A percentile compares a stretch with the other conserved stretches of the same genome.
These are phyloP conservation scores for Fusarium multiceps DNA, from an alignment of 2,329 filamentous ascomycete genomes.

Conservation along the genomic window DNA sequence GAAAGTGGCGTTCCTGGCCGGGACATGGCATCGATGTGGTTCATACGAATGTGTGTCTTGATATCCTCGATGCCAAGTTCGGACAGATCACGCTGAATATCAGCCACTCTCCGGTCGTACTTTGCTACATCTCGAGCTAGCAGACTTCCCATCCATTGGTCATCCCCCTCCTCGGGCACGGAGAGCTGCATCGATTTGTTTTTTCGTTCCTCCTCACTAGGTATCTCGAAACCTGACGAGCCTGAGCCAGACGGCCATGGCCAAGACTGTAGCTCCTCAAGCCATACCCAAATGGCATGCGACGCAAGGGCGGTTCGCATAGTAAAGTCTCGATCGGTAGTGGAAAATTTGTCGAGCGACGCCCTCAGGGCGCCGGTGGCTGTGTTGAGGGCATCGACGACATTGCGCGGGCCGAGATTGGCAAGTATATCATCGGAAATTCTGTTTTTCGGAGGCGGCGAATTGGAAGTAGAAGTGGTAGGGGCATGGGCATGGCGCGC, in stretches of 20 bases:
- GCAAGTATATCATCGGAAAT: slow-evolving; percentile 69
- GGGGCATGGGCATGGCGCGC: slow-evolving; percentile 40
- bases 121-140: slow-evolving; percentile 69
- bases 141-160: slow-evolving; percentile 76
- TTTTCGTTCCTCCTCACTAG: slow-evolving; percentile 54
- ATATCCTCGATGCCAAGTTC: slow-evolving; percentile 84
- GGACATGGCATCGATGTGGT: slow-evolving; percentile 73
- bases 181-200: slow-evolving; percentile 50
- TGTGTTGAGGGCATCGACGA: slow-evolving; percentile 68
- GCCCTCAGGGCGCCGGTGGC: slow-evolving; percentile 64
- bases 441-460: slow-evolving; percentile 59
- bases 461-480: slow-evolving; percentile 47
- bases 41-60: slow-evolving; percentile 86
- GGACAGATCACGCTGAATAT: slow-evolving; percentile 77
- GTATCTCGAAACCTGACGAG: slow-evolving; percentile 66
- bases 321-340: slow-evolving; percentile 76
- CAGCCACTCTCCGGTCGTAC: slow-evolving; percentile 79
- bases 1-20: slow-evolving; percentile 53
- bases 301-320: slow-evolving; percentile 76
- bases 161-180: slow-evolving; percentile 39
- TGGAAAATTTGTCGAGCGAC: slow-evolving; percentile 72
- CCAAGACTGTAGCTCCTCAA: slow-evolving; percentile 74
- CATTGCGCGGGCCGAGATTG: slow-evolving; percentile 69
- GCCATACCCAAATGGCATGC: slow-evolving; percentile 78
- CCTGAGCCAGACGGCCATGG: slow-evolving; percentile 64